phyloP scores from a whole-genome alignment of 2,329 filamentous ascomycete species.

The Hypoxylon sp. region DNA sequence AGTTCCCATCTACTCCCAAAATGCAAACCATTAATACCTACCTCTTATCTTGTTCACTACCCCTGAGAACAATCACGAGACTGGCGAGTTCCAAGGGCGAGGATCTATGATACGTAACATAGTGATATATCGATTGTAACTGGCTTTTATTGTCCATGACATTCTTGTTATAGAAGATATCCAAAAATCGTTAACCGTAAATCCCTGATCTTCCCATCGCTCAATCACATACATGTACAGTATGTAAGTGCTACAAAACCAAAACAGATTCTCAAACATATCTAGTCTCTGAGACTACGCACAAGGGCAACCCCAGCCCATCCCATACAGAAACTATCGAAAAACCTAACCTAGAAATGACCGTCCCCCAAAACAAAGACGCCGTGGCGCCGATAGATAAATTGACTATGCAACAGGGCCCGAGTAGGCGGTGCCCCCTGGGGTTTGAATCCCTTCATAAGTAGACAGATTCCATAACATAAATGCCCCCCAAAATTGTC shows the following conservation, averaged over 20 bases:
- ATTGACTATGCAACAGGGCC: conserved; percentile 30
- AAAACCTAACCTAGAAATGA: conserved; percentile 7
- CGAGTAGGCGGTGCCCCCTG: conserved; percentile 3
- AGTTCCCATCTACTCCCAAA: conserved; percentile 27
- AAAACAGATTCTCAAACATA: conserved; percentile 25
- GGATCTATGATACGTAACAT: neutral
- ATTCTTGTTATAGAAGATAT: conserved; percentile 33
- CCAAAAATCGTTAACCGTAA: conserved; percentile 29
- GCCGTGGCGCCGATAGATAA: conserved; percentile 36
- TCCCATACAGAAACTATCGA: conserved; percentile 9
- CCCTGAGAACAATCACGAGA: too few species aligned
- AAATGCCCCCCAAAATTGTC: conserved; percentile 19
- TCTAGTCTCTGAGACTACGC: conserved; percentile 5
- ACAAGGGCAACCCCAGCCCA: conserved; percentile 5
- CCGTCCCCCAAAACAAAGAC: conserved; percentile 31
- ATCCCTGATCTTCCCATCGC: conserved; percentile 6
- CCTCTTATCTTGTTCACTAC: neutral
- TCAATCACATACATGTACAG: conserved; percentile 12
- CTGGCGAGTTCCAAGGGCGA: neutral
- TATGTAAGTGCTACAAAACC: conserved; percentile 18
- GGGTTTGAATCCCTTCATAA: conserved; percentile 13
- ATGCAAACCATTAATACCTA: conserved; percentile 22
- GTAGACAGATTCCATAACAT: neutral
- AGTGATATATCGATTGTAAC: conserved; percentile 1
- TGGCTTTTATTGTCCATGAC: conserved; percentile 4